Evolutionary conservation across 257 asterid genomes (phyloP), one percentile per base, ranked within the genome.

Genomic region (Salvia rosmarinus): DNA sequence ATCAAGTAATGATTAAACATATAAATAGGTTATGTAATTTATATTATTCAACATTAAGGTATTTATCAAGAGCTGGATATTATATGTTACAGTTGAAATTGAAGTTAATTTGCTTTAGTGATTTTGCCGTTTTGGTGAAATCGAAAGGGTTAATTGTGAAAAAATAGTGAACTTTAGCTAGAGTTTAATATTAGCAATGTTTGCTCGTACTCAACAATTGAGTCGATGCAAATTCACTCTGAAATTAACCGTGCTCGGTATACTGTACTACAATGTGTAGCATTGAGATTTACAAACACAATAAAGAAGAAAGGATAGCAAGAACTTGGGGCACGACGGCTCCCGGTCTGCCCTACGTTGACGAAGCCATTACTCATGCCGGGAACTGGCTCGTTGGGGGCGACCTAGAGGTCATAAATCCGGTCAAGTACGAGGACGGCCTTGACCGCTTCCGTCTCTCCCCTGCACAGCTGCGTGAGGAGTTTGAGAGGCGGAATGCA

Each of bases 271-370:
- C 49, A 39, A 6, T 23, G 17, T 77, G 49, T 64, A 91, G 96
- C 82, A 76, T 91, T 68, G 95, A 72, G 79, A 90, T 92, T 59
- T 92, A 87, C 86, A 90, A 90, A 79, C 98, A 92, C 81, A 84
- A 88, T 63, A 92, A 90, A 80, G 98, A 92, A 87, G 98, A 92
- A 80, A 80, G 98, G 69, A 82, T 85, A 16, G 96, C 97, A 47
- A 86, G 98, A 79, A 90, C 97, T 2, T 92, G 98, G 98, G 98
- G 98, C 44, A 92, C 97, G 69, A 88, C 94, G 0, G 96, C 95
- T 43, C 87, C 88, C 30, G 97, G 97, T 40, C 85, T 92, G 17
- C 98, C 98, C 44, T 92, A 92, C 11, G 98, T 77, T 5, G 95
- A 92, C 67, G 81, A 92, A 79, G 77, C 96, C 25, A 85, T 92